Conservation (phyloP, 495 filamentous ascomycete genomes). For the Penicillium coprophilum region DNA sequence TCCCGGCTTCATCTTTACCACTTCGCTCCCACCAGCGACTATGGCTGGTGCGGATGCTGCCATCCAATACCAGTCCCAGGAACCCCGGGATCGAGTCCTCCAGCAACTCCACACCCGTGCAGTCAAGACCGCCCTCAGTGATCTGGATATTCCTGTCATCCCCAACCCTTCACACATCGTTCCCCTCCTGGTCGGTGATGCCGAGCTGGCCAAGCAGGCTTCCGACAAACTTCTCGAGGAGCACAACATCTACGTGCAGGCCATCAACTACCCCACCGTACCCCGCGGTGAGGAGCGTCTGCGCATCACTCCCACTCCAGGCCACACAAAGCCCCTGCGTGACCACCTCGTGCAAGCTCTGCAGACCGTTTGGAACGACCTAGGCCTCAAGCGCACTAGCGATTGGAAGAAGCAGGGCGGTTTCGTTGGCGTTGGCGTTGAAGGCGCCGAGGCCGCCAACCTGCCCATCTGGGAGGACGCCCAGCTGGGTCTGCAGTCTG, state of each 20-base stretch:
- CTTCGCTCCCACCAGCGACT: slow-evolving; percentile 88
- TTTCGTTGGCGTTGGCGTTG: slow-evolving; percentile 86
- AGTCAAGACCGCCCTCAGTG: slow-evolving; percentile 76
- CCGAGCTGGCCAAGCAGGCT: slow-evolving; percentile 87
- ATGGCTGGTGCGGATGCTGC: slow-evolving; percentile 93
- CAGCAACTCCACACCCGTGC: slow-evolving; percentile 95
- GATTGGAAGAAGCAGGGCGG: slow-evolving; percentile 91
- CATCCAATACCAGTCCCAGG: slow-evolving; percentile 85
- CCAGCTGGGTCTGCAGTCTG: slow-evolving; percentile 70
- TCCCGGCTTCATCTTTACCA: slow-evolving; percentile 98
- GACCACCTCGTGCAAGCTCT: slow-evolving; percentile 83
- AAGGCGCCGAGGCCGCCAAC: slow-evolving; percentile 54
- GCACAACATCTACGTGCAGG: slow-evolving; percentile 93
- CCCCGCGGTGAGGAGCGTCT: slow-evolving; percentile 94
- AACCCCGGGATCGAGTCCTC: slow-evolving; percentile 78
- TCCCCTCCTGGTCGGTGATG: slow-evolving; percentile 89
- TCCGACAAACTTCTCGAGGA: slow-evolving; percentile 84
- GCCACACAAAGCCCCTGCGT: slow-evolving; percentile 77
- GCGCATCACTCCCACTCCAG: slow-evolving; percentile 92
- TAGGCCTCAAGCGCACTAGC: slow-evolving; percentile 85
- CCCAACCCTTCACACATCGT: slow-evolving; percentile 97
- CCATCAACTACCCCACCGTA: slow-evolving; percentile 98
- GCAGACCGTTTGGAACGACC: slow-evolving; percentile 79
- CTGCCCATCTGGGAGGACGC: slow-evolving; percentile 82
- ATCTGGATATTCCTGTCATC: slow-evolving; percentile 90